phyloP scores from a whole-genome alignment of 1,284 basidiomycete genomes.

The Hortiboletus rubellus region DNA sequence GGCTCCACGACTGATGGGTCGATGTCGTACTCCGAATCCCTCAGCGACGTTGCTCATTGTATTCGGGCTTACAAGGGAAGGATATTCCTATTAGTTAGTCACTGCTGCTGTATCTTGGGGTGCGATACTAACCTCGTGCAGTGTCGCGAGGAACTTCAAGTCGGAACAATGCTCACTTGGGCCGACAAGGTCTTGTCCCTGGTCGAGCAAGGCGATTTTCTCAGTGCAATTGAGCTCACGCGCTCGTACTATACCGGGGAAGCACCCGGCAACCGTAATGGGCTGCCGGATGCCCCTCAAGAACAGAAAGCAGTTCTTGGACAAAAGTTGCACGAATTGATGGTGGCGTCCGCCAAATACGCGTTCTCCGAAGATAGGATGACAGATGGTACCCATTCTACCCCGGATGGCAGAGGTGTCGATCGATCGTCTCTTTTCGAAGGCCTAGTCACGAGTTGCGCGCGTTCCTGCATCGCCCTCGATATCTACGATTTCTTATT shows the following conservation, averaged over 20 bases:
- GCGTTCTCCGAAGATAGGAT: slow-evolving; percentile 95
- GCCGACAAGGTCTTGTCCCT: slow-evolving; percentile 87
- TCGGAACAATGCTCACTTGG: slow-evolving; percentile 92
- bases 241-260: slow-evolving; percentile 83
- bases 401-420: slow-evolving; percentile 84
- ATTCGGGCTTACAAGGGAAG: slow-evolving; percentile 86
- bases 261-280: slow-evolving; percentile 85
- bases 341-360: slow-evolving; percentile 86
- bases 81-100: slow-evolving; percentile 83
- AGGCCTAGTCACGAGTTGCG: slow-evolving; percentile 79
- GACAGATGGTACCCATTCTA: slow-evolving; percentile 83
- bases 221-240: slow-evolving; percentile 87
- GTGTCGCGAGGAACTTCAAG: slow-evolving; percentile 70
- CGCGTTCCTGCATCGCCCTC: slow-evolving; percentile 81
- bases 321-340: slow-evolving; percentile 76
- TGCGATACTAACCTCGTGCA: slow-evolving; percentile 31
- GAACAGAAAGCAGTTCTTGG: slow-evolving; percentile 70
- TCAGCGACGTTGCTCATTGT: slow-evolving; percentile 67
- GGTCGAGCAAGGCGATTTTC: slow-evolving; percentile 86
- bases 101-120: not conserved
- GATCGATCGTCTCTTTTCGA: slow-evolving; percentile 91
- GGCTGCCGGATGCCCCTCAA: slow-evolving; percentile 69
- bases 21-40: slow-evolving; percentile 49
- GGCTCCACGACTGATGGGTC: slow-evolving; percentile 48
- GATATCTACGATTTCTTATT: slow-evolving; percentile 85